phyloP scores from a whole-genome alignment of 345 rosid genomes.

The Citrus sp. region DNA sequence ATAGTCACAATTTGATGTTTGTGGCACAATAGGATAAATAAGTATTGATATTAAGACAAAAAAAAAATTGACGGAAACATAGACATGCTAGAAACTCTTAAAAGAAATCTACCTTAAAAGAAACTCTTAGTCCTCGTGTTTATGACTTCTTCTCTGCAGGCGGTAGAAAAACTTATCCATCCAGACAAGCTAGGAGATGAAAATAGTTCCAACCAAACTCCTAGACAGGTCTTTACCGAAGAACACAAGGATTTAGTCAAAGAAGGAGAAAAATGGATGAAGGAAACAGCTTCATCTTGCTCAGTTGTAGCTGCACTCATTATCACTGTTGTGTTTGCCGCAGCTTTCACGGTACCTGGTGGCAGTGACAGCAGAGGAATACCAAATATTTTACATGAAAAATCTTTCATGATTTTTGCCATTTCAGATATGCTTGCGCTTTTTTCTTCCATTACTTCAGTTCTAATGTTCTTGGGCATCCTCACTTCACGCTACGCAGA shows the following conservation, averaged over 20 bases:
- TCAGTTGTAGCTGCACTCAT: neutral
- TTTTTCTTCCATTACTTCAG: neutral
- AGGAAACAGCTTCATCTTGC: neutral
- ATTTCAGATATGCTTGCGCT: neutral
- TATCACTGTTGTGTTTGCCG: neutral
- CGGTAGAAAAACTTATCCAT: no score
- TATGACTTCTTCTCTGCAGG: no score
- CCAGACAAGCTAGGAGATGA: rapidly evolving
- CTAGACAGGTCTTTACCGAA: neutral
- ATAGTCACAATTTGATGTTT: no score
- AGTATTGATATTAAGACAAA: no score
- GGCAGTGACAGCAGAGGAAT: neutral
- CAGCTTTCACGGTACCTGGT: neutral
- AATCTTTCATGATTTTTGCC: neutral
- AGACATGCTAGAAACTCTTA: no score
- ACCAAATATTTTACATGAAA: neutral
- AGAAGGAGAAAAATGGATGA: neutral
- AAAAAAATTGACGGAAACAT: no score
- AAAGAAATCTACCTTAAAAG: no score
- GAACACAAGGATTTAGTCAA: neutral
- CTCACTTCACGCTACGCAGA: neutral
- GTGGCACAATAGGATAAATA: no score
- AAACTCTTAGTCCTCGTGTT: no score
- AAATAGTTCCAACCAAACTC: neutral
- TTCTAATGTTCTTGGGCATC: conserved; percentile 10